These are phyloP conservation scores for Combretum micranthum DNA, from an alignment of 345 rosid genomes.

Conservation along the genomic window DNA sequence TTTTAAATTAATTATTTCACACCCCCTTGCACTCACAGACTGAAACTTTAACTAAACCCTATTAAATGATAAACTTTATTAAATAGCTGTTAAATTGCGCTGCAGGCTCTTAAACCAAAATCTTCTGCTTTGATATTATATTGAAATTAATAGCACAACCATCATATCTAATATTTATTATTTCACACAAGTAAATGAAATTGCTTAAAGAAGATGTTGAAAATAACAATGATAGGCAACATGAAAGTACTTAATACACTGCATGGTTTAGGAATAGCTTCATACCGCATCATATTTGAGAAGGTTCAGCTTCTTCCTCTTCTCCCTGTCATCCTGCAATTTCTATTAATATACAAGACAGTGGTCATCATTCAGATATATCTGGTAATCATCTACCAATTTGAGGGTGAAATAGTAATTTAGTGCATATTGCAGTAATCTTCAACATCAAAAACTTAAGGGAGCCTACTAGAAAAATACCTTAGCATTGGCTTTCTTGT, in stretches of 20 bases:
- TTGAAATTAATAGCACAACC: neutral
- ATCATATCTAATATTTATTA: neutral
- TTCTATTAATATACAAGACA: constrained; percentile 39
- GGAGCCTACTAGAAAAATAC: constrained; percentile 18
- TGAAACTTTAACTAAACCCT: too few species aligned
- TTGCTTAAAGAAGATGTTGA: neutral
- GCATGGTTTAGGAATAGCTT: constrained; percentile 19
- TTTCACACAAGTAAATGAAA: neutral
- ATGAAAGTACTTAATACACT: constrained; percentile 21
- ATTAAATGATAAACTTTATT: too few species aligned
- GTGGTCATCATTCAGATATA: neutral
- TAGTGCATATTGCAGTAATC: neutral
- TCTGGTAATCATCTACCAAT: neutral
- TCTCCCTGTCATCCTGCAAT: constrained; percentile 62
- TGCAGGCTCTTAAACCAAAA: too few species aligned
- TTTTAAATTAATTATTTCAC: too few species aligned
- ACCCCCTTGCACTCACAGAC: too few species aligned
- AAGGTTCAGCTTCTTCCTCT: constrained; percentile 77
- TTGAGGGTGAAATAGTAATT: neutral
- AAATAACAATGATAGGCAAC: neutral
- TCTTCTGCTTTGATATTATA: too few species aligned
- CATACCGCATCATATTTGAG: constrained; percentile 94
- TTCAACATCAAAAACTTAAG: neutral
- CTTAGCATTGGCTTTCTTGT: constrained; percentile 64
- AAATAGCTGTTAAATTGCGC: too few species aligned